These are phyloP conservation scores for Curvularia eragrostidis DNA, from an alignment of 2,329 filamentous ascomycete species.

Conservation along the genomic window DNA sequence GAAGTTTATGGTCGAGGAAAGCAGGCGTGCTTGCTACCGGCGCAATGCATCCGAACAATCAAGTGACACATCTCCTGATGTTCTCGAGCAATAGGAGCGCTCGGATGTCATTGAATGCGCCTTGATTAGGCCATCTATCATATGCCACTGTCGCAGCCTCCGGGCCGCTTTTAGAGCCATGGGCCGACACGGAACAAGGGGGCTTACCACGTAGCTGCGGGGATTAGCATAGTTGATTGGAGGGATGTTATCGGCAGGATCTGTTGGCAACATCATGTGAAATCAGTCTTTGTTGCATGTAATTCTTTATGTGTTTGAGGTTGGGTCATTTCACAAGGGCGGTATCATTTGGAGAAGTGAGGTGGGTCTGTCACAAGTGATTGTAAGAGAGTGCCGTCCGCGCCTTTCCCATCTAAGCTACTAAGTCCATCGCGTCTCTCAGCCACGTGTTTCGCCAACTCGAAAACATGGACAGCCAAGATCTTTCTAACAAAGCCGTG, in stretches of 20 bases:
- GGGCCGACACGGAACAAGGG: neutral
- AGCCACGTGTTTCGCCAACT: neutral
- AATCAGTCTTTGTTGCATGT: neutral
- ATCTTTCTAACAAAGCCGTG: neutral
- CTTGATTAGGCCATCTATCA: neutral
- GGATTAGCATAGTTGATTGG: neutral
- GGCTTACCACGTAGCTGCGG: neutral
- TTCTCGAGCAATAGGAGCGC: neutral
- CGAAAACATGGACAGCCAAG: neutral
- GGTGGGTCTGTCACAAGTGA: neutral
- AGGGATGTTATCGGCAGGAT: no score
- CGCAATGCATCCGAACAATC: neutral
- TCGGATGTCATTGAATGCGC: neutral
- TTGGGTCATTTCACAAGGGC: neutral
- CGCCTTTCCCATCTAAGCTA: neutral
- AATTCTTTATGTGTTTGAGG: neutral
- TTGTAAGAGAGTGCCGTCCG: neutral
- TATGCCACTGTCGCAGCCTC: neutral
- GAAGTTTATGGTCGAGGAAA: neutral
- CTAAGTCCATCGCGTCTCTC: neutral
- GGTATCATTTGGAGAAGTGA: neutral
- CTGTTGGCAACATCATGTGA: neutral
- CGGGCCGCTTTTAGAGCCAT: neutral
- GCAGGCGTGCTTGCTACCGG: neutral
- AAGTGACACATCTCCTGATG: neutral